Percentiles rank a stretch among this genome's conserved stretches.
Conservation (phyloP, 2,329 filamentous ascomycete species). For the Paecilomyces dactylethromorphus region DNA sequence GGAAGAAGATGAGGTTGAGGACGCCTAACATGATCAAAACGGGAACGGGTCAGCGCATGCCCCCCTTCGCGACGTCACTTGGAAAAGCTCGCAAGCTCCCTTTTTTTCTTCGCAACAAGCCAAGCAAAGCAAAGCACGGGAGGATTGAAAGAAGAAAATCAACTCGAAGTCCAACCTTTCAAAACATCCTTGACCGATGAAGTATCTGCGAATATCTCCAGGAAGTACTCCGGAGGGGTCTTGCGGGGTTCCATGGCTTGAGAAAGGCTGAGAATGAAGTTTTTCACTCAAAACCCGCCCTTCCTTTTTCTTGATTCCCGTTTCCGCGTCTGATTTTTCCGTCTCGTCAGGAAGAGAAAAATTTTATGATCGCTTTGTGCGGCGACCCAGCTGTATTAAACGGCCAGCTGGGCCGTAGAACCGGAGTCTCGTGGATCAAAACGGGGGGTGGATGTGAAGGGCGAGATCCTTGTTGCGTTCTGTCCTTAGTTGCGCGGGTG, state of each 20-base stretch:
- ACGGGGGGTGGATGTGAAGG: neutral
- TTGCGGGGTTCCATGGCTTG: slow-evolving; percentile 56
- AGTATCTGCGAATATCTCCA: slow-evolving; percentile 90
- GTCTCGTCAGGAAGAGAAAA: neutral
- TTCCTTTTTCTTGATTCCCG: neutral
- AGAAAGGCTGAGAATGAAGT: neutral
- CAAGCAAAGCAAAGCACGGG: too few species aligned
- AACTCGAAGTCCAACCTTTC: slow-evolving; percentile 57
- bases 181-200: slow-evolving; percentile 85
- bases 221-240: slow-evolving; percentile 76
- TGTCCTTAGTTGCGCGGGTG: neutral
- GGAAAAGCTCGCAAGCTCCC: neutral
- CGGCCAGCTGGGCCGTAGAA: slow-evolving; percentile 11
- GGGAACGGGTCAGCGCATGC: slow-evolving; percentile 8
- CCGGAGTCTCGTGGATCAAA: slow-evolving; percentile 2
- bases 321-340: neutral
- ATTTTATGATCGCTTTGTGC: slow-evolving; percentile 1
- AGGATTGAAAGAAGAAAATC: neutral
- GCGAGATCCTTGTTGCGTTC: neutral
- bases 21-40: slow-evolving; percentile 53
- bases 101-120: neutral
- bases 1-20: slow-evolving; percentile 97
- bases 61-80: neutral
- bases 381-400: slow-evolving; percentile 12
- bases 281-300: neutral